These are phyloP conservation scores for Calocybe gangraenosa DNA, from an alignment of 768 basidiomycete genomes.

Conservation along the genomic window DNA sequence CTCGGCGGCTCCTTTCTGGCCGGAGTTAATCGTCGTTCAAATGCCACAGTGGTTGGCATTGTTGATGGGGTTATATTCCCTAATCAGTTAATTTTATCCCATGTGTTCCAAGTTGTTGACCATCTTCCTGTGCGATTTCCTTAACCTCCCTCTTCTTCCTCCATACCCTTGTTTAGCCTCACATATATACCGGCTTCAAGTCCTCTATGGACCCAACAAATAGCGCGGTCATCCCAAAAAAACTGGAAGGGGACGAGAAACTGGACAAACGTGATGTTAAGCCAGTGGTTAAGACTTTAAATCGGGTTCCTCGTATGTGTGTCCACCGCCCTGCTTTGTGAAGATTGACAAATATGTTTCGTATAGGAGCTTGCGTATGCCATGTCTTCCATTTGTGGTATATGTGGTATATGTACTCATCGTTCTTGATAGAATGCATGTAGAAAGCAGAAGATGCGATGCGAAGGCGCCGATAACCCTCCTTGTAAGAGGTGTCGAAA, in stretches of 20 bases:
- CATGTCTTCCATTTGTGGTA: not conserved
- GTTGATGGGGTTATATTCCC: constrained; percentile 16
- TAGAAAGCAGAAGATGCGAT: constrained; percentile 96
- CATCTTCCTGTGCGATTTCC: constrained; percentile 16
- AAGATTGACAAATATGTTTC: not conserved
- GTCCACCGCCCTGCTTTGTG: constrained; percentile 15
- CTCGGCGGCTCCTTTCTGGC: too few species aligned
- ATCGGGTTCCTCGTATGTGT: constrained; percentile 80
- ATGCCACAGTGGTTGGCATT: constrained; percentile 1
- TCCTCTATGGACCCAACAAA: constrained; percentile 31
- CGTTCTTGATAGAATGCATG: constrained; percentile 72
- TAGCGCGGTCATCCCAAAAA: constrained; percentile 41
- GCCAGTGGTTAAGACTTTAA: constrained; percentile 72
- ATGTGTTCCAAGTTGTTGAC: constrained; percentile 12
- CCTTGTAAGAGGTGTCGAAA: constrained; percentile 94
- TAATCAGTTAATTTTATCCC: constrained; percentile 22
- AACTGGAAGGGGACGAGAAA: constrained; percentile 58
- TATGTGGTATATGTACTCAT: constrained; percentile 11
- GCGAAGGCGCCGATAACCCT: constrained; percentile 93
- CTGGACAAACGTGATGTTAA: constrained; percentile 65
- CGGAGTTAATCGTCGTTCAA: too few species aligned
- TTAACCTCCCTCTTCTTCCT: constrained; percentile 10
- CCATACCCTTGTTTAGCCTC: constrained; percentile 14
- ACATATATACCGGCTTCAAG: constrained; percentile 14
- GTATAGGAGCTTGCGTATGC: constrained; percentile 76